A percentile compares a stretch with the other conserved stretches of the same genome.
Evolutionary conservation across 176 grass and related monocot species (phyloP).

Genomic region (Carex scoparia): DNA sequence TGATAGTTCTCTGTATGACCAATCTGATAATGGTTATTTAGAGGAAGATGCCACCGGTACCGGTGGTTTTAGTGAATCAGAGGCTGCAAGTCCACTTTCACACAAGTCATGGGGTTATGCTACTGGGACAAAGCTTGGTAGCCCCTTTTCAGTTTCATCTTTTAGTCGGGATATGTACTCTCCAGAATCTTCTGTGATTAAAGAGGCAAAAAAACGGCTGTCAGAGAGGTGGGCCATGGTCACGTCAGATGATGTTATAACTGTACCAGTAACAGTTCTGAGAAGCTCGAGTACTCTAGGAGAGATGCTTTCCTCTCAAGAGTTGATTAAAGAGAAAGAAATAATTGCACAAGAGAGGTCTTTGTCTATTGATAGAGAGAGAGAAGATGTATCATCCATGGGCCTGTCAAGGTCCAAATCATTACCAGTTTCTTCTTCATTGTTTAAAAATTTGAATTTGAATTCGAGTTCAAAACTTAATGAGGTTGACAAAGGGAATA

Average conservation of each 20-base stretch:
- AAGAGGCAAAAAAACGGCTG: constrained; percentile 76
- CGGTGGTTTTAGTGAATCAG: constrained; percentile 47
- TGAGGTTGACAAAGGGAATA: constrained; percentile 27
- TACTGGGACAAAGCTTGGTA: constrained; percentile 45
- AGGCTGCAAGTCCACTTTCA: constrained; percentile 52
- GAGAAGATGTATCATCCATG: constrained; percentile 26
- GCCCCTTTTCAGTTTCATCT: constrained; percentile 49
- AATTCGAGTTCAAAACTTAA: constrained; percentile 43
- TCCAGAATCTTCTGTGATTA: constrained; percentile 76
- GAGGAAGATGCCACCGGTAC: constrained; percentile 48
- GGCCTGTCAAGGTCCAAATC: constrained; percentile 73
- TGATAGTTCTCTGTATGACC: constrained; percentile 67
- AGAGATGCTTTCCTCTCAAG: constrained; percentile 78
- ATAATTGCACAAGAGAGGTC: constrained; percentile 27
- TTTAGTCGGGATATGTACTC: constrained; percentile 53
- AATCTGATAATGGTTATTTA: constrained; percentile 73
- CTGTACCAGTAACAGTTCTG: constrained; percentile 43
- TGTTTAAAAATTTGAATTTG: constrained; percentile 42
- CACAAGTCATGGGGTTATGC: constrained; percentile 58
- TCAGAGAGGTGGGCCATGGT: constrained; percentile 80
- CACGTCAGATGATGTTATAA: constrained; percentile 45
- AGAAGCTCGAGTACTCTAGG: constrained; percentile 90
- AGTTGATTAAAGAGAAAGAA: constrained; percentile 56
- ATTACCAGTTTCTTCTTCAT: constrained; percentile 61
- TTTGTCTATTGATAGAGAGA: constrained; percentile 34